Conservation (phyloP, 148 eudicot species). For the Heliosperma pusillum region DNA sequence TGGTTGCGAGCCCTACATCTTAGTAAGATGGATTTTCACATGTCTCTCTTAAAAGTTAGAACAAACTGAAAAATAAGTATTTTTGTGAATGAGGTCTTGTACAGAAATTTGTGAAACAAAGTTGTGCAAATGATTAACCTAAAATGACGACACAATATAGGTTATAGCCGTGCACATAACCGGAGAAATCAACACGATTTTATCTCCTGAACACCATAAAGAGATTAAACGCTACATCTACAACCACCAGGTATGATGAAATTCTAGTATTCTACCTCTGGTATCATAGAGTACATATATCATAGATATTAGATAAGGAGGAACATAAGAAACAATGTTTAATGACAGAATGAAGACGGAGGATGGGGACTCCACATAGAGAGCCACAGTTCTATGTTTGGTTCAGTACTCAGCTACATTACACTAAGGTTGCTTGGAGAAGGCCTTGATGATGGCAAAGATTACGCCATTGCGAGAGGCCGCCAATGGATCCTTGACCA, state of each 20-base stretch:
- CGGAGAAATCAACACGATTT: constrained; percentile 32
- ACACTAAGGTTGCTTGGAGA: constrained; percentile 53
- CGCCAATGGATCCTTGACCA: constrained; percentile 51
- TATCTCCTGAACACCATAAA: constrained; percentile 40
- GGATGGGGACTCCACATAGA: constrained; percentile 68
- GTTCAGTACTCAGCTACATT: constrained; percentile 42
- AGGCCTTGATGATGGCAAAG: constrained; percentile 32
- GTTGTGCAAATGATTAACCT: too few relatives aligned
- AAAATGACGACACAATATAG: constrained; percentile 11
- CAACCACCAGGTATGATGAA: constrained; percentile 60
- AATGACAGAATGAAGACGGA: constrained; percentile 54
- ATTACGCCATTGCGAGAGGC: constrained; percentile 23
- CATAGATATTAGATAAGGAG: background rate
- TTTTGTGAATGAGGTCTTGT: too few relatives aligned
- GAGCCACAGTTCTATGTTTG: constrained; percentile 49
- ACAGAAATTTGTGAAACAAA: too few relatives aligned
- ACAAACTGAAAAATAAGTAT: too few relatives aligned
- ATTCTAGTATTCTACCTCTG: background rate
- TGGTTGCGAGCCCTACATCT: too few relatives aligned
- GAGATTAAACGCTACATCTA: constrained; percentile 52
- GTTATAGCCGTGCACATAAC: constrained; percentile 43
- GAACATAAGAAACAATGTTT: background rate
- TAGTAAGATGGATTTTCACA: too few relatives aligned
- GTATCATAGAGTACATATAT: too few relatives aligned
- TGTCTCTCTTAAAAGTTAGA: too few relatives aligned